Conservation (phyloP, 371 early-diverging fungal species). For the Syncephalastrum racemosum region DNA sequence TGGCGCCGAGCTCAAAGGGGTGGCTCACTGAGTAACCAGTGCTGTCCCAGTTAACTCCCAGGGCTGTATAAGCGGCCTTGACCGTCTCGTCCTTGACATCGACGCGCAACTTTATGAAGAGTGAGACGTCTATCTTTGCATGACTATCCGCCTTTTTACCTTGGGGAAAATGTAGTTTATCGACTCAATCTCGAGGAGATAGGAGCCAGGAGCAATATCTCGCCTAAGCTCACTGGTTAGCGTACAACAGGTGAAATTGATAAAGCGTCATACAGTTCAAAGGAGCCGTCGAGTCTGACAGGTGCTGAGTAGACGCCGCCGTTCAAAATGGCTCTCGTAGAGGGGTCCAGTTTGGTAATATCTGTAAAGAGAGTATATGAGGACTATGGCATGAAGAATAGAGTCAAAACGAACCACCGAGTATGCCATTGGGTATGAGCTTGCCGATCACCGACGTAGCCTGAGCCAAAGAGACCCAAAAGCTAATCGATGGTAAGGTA, state of each 20-base stretch:
- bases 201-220: conserved; percentile 39
- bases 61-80: conserved; percentile 33
- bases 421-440: no score
- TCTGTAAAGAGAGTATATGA: conserved; percentile 9
- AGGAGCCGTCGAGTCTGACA: conserved; percentile 20
- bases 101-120: conserved; percentile 36
- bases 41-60: conserved; percentile 38
- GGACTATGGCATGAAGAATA: not conserved
- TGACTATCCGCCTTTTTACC: conserved; percentile 14
- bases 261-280: conserved; percentile 22
- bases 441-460: no score
- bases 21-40: conserved; percentile 33
- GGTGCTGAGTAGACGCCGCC: conserved; percentile 24
- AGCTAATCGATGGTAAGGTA: no score
- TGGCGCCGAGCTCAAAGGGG: conserved; percentile 45
- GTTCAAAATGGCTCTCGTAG: conserved; percentile 22
- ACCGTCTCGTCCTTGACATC: conserved; percentile 36
- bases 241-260: not conserved
- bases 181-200: conserved; percentile 46
- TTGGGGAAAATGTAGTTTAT: conserved; percentile 46
- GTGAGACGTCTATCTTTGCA: not conserved
- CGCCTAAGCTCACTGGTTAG: not conserved
- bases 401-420: not conserved
- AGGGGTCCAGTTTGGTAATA: conserved; percentile 11
- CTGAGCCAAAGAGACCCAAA: no score